Percentiles rank a stretch among this genome's conserved stretches.
Conservation (phyloP, 2,329 filamentous ascomycete genomes). For the Sclerotinia glacialis region DNA sequence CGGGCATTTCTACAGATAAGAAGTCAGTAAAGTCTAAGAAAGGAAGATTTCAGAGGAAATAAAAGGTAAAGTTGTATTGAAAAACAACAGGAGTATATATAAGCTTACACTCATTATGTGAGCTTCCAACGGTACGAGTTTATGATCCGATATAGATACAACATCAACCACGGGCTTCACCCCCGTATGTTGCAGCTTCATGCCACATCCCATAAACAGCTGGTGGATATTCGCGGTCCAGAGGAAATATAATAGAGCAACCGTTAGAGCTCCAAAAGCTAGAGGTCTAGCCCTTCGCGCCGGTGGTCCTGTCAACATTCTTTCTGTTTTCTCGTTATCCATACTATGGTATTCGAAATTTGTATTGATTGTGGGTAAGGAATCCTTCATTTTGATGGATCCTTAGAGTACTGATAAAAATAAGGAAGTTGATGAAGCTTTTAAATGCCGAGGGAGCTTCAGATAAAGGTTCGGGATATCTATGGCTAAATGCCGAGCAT, state of each 20-base stretch:
- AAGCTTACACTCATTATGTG: slow-evolving; percentile 75
- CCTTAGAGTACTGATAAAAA: slow-evolving; percentile 14
- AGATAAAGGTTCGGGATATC: slow-evolving; percentile 11
- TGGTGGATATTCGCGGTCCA: slow-evolving; percentile 23
- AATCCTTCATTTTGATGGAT: slow-evolving; percentile 26
- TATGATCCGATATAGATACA: slow-evolving; percentile 10
- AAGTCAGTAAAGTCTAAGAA: neutral
- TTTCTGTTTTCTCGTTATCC: slow-evolving; percentile 27
- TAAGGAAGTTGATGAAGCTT: neutral
- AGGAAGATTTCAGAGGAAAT: neutral
- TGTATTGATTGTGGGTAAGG: slow-evolving; percentile 18
- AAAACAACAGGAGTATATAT: no score
- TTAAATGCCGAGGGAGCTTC: neutral
- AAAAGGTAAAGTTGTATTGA: neutral
- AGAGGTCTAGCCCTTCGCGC: slow-evolving; percentile 29
- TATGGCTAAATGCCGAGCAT: neutral
- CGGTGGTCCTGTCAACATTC: slow-evolving; percentile 26
- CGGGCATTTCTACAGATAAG: slow-evolving; percentile 56
- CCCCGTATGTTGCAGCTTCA: neutral
- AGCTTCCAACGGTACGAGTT: slow-evolving; percentile 74
- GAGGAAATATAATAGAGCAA: slow-evolving; percentile 33
- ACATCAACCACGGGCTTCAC: neutral
- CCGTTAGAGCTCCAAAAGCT: slow-evolving; percentile 27
- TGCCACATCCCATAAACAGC: slow-evolving; percentile 9
- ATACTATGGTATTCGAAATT: slow-evolving; percentile 25